A percentile compares a stretch with the other conserved stretches of the same genome.
phyloP scores from a whole-genome alignment of 768 basidiomycete genomes.

The Kwoniella dendrophila region DNA sequence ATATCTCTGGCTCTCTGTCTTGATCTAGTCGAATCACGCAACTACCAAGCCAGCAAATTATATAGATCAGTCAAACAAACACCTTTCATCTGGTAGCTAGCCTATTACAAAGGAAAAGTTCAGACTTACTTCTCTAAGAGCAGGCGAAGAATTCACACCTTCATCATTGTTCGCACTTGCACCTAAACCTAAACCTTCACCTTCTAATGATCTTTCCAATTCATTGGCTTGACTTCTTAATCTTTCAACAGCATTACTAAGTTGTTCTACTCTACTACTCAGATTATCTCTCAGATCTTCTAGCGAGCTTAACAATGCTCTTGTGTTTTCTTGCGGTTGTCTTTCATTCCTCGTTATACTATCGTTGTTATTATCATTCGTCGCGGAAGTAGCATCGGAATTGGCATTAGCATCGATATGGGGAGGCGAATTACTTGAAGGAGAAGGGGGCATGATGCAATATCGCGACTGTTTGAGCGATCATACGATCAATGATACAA shows the following conservation, averaged over 20 bases:
- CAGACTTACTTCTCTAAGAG: neutral
- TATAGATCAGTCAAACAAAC: neutral
- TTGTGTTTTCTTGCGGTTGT: slow-evolving; percentile 22
- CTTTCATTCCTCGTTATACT: neutral
- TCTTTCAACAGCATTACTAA: slow-evolving; percentile 32
- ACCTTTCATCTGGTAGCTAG: neutral
- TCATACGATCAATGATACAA: too few relatives aligned
- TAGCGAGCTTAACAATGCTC: slow-evolving; percentile 27
- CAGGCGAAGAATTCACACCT: neutral
- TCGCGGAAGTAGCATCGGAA: neutral
- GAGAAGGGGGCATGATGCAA: neutral
- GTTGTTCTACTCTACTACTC: slow-evolving; percentile 23
- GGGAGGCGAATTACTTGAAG: neutral
- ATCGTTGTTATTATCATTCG: neutral
- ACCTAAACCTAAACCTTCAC: neutral
- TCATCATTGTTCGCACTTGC: neutral
- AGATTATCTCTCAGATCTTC: slow-evolving; percentile 33
- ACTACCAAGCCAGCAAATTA: too few relatives aligned
- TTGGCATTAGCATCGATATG: neutral
- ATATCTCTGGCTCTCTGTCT: slow-evolving; percentile 13
- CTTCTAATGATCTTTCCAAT: slow-evolving; percentile 27
- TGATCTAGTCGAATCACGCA: slow-evolving; percentile 7
- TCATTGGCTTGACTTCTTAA: slow-evolving; percentile 30
- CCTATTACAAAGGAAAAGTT: neutral
- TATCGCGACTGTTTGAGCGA: too few relatives aligned